Conservation (phyloP, 2,329 filamentous ascomycete genomes). For the Aspergillus costaricaensis region DNA sequence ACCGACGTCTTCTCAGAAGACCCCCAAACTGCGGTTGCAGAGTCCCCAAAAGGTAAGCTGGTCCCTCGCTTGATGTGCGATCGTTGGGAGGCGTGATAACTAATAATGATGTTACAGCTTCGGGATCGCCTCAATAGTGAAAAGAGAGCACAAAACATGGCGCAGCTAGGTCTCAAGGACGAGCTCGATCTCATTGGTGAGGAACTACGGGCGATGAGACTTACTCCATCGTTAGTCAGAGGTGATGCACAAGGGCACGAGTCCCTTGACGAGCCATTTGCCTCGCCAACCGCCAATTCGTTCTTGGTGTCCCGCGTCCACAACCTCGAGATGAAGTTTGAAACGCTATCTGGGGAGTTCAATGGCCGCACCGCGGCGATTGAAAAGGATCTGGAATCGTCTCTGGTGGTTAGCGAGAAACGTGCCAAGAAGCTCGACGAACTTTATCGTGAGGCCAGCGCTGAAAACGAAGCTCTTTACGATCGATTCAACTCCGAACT, state of each 20-base stretch:
- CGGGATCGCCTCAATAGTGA: constrained; percentile 84
- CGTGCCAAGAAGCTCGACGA: constrained; percentile 84
- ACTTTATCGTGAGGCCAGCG: constrained; percentile 80
- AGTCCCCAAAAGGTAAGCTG: constrained; percentile 58
- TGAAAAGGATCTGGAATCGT: constrained; percentile 69
- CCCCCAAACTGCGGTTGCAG: constrained; percentile 69
- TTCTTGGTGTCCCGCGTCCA: constrained; percentile 56
- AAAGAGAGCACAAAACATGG: constrained; percentile 70
- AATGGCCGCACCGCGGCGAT: constrained; percentile 63
- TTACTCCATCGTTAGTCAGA: constrained; percentile 37
- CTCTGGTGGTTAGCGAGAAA: constrained; percentile 71
- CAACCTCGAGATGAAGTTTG: constrained; percentile 68
- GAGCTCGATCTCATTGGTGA: constrained; percentile 80
- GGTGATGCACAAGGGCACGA: constrained; percentile 34
- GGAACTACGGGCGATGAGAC: constrained; percentile 64
- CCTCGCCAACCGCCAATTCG: constrained; percentile 22
- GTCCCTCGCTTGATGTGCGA: no score
- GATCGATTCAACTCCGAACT: constrained; percentile 91
- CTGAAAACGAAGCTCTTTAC: constrained; percentile 91
- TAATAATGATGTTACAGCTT: constrained; percentile 38
- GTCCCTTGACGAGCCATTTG: constrained; percentile 17
- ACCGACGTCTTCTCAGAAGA: constrained; percentile 66
- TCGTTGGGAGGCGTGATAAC: not conserved
- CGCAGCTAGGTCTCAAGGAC: constrained; percentile 68
- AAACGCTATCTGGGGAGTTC: constrained; percentile 60